Evolutionary conservation across 495 filamentous ascomycete genomes (phyloP), one percentile per base, ranked within the genome.

Genomic region (Xylaria venustula): DNA sequence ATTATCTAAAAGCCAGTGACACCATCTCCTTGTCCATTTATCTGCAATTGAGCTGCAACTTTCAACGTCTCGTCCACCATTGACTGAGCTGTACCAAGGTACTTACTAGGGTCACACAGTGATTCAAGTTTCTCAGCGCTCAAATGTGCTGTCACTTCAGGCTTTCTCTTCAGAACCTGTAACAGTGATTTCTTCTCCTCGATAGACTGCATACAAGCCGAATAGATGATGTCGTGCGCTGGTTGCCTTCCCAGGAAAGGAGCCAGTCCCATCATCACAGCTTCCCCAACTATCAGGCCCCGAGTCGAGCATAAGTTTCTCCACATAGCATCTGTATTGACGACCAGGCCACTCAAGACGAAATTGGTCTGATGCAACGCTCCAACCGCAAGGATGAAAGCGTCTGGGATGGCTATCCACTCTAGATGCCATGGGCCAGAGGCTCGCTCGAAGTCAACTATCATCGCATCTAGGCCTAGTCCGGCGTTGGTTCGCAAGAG

Each of bases 211-310:
- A 72, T 75, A 60, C 81, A 84, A n/a, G 78, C 78, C 61, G 81
- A 77, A 62, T 84, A 84, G 20, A 84, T 77, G 57, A 83, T 69
- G 69, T 82, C 79, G 71, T 84, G 80, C 17, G 81, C 81, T 45
- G 73, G 67, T 55, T 79, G 76, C 40, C 81, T 64, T 28, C 81
- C 81, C 20, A 80, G 64, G 60, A 76, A 65, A 40, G 74, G 72
- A 50, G 79, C 81, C 56, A 84, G 70, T 6, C 76, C 80, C 81
- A 84, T 84, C 80, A 84, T 84, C 14, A 84, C 80, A 1, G 81
- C 81, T 65, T 84, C 80, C 2, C 74, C 79, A n/a, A 82, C 80
- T 67, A 84, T 82, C 56, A 81, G 55, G 30, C 80, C 80, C 54
- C 70, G 68, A 1, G 76, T 80, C 12, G 75, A 79, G 50, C 77